Base-by-base conservation (phyloP, 495 filamentous ascomycete genomes). In the Penicillium odoratum region DNA sequence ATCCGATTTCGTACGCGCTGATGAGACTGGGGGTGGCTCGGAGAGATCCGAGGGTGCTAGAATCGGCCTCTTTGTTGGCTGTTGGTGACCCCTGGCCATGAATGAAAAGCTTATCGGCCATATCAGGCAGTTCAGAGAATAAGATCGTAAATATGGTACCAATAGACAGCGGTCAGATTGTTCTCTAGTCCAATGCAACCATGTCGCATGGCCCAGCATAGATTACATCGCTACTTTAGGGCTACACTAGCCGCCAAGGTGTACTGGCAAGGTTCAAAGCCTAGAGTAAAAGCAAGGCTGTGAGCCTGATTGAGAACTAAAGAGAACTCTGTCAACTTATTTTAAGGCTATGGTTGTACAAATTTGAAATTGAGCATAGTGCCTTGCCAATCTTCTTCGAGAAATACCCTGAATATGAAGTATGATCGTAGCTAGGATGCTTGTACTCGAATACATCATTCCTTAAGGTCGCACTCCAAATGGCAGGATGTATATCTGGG, bases 51-150 rank as follows among this genome's bases (percentile, higher is more conserved):
- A 43, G 25, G 28, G 42, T 49, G 47, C 56, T 60, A 60, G 58
- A 64, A 25, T 49, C 36, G 47, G 40, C 42, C 33, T 64, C 64
- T 67, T 61, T 69, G 63, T 67, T 65, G 42, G 53, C 46, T 29
- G n/a, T 30, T 42, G 15, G 15, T 11, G 46, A 52, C 5, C 46
- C 16, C 31, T 48, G 28, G 28, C 40, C 49, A 42, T 5, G 25
- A 40, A 33, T 33, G 36, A 44, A 31, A 50, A 53, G n/a, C 44
- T 61, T 36, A 48, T 34, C 29, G 11, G 7, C n/a, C 13, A n/a
- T 40, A 40, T 4, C 6, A 40, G 15, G n/a, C 16, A 16, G 15
- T 16, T 40, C 38, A 40, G 38, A 16, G 13, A 3, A 16, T 13
- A 40, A 16, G 6, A 13, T 16, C 38, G n/a, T n/a, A 47, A 44